Evolutionary conservation across 2,329 filamentous ascomycete genomes (phyloP).

Genomic region (Pyricularia pennisetigena): DNA sequence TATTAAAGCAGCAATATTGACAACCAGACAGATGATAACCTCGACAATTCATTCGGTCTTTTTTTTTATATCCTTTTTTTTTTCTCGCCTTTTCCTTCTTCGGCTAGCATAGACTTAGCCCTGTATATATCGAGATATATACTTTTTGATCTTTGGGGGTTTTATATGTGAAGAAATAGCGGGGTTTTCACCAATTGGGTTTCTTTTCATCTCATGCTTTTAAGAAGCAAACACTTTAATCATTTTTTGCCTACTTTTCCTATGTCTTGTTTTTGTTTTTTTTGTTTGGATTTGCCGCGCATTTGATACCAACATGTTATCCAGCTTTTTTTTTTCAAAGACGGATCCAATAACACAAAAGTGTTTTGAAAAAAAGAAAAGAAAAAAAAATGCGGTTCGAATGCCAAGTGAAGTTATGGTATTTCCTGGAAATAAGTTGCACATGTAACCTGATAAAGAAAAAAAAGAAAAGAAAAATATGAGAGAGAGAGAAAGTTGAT

Average conservation of each 20-base stretch:
- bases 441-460: no score
- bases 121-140: constrained; percentile 4
- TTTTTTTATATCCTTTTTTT: not conserved
- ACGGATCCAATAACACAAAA: not conserved
- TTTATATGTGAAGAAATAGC: not conserved
- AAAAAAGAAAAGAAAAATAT: no score
- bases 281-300: not conserved
- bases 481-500: no score
- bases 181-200: not conserved
- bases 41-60: not conserved
- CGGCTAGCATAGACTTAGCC: constrained; percentile 3
- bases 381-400: no score
- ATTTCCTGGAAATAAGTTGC: no score
- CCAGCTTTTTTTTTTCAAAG: not conserved
- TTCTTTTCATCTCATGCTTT: not conserved
- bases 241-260: not conserved
- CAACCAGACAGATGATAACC: constrained; percentile 1
- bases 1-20: not conserved
- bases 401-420: no score
- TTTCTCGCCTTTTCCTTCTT: constrained; percentile 3
- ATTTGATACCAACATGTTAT: not conserved
- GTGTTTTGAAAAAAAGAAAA: not conserved
- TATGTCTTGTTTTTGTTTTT: not conserved
- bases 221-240: not conserved
- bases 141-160: not conserved